Evolutionary conservation across 2,329 filamentous ascomycete genomes (phyloP).

Genomic region (Fusarium redolens): DNA sequence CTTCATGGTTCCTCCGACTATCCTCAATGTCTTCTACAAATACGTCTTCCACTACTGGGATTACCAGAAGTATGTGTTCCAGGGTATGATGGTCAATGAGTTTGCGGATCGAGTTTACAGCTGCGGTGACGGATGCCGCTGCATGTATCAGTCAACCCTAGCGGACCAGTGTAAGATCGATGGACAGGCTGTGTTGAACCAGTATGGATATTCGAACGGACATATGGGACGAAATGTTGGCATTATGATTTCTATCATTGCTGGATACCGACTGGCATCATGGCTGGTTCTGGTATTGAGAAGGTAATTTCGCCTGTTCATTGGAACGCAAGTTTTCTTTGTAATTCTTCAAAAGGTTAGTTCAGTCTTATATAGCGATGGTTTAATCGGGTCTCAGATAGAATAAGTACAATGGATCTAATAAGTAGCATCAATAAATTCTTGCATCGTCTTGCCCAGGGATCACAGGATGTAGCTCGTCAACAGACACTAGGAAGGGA

Average conservation of each 20-base stretch:
- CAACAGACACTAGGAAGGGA: constrained; percentile 34
- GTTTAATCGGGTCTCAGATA: neutral
- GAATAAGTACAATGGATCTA: neutral
- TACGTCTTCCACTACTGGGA: constrained; percentile 92
- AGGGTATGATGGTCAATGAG: constrained; percentile 95
- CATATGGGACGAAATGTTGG: constrained; percentile 82
- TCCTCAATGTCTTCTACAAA: constrained; percentile 85
- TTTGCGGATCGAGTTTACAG: constrained; percentile 73
- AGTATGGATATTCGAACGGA: constrained; percentile 76
- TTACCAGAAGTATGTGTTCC: constrained; percentile 87
- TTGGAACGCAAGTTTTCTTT: neutral
- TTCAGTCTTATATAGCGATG: neutral
- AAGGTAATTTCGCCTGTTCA: constrained; percentile 17
- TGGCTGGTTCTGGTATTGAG: constrained; percentile 67
- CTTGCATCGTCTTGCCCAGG: neutral
- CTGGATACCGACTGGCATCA: constrained; percentile 66
- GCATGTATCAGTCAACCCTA: constrained; percentile 75
- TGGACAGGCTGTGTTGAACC: constrained; percentile 75
- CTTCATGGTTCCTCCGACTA: constrained; percentile 78
- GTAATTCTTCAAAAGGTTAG: neutral
- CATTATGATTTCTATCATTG: constrained; percentile 80
- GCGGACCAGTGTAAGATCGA: constrained; percentile 71
- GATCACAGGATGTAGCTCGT: neutral
- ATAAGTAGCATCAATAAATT: neutral
- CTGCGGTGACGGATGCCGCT: constrained; percentile 64